Base-by-base conservation (phyloP, 1,139 yeast genomes). In the Kodamaea plutei region DNA sequence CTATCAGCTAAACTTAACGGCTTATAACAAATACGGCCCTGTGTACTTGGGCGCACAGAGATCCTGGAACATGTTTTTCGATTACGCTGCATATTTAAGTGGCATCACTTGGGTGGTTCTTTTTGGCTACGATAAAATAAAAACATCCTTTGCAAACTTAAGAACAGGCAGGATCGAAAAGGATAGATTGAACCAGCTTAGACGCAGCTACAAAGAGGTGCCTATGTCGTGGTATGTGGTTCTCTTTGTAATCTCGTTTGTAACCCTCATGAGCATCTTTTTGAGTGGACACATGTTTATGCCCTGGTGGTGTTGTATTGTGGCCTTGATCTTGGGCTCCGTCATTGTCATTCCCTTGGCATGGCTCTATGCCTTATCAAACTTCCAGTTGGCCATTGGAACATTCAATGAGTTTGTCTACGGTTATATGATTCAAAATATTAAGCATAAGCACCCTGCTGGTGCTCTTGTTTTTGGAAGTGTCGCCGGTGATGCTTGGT, bases 401-500 rank as follows among this genome's bases (percentile, higher is more conserved):
- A 65, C 74, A 0, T 66, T 69, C 44, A 69, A 69, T 39, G 76
- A 69, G 43, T 53, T 69, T 16, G 42, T 69, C 8, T 69, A 63
- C 41, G 76, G 76, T 0, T 52, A 58, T 33, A 50, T 69, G 58
- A 58, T 64, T 4, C 66, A 69, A 38, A 38, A 46, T 13, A 26
- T 34, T n/a, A 26, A 40, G 2, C 31, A 43, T 15, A 43, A 44
- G 20, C 74, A 69, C 35, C 75, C 74, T 1, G 71, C 64, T 3
- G 67, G 72, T 21, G 76, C 73, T 2, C 49, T 69, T 2, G 61
- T 69, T 2, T 71, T 68, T 43, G 73, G 76, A 4, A 64, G 75
- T 2, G 54, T 73, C 10, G 72, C 75, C 0, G 76, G 76, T 2
- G 67, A 70, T 44, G 72, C 76, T 2, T 71, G 76, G 75, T 70